Percentiles rank a stretch among this genome's conserved stretches.
Evolutionary conservation across 305 asterid species (phyloP).

Genomic region (Fraxinus baroniana): DNA sequence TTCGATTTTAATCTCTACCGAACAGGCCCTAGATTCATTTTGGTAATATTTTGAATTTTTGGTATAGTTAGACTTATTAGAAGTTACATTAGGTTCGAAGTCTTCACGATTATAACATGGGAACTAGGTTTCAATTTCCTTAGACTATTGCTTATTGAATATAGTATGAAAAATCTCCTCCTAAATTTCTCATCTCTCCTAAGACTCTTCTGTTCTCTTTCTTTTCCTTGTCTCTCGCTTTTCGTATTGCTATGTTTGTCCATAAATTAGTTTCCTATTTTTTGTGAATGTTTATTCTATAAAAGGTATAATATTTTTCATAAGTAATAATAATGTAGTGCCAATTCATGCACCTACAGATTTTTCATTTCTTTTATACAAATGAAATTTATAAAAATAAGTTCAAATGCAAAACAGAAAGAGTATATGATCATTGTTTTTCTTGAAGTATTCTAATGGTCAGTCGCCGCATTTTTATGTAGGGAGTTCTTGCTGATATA

Average conservation of each 20-base stretch:
- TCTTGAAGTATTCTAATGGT: conserved; percentile 7
- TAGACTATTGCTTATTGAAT: not conserved
- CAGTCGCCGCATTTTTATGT: conserved; percentile 17
- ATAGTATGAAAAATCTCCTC: not conserved
- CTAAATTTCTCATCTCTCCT: not conserved
- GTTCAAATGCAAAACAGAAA: not conserved
- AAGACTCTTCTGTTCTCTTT: not conserved
- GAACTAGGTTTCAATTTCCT: not conserved
- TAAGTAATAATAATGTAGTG: not conserved
- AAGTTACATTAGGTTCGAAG: not conserved
- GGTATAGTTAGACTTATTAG: not conserved
- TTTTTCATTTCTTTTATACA: not conserved
- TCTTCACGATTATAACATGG: not conserved
- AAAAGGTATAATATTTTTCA: not conserved
- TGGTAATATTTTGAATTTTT: not conserved
- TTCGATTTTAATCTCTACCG: too few species aligned
- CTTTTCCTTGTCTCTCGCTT: not conserved
- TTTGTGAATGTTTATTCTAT: not conserved
- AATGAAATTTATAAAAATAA: not conserved
- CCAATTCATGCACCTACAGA: not conserved
- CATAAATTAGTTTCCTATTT: not conserved
- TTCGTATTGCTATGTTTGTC: not conserved
- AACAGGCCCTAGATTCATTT: not conserved
- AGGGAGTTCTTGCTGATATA: conserved; percentile 99
- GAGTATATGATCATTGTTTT: not conserved